Percentiles rank a stretch among this genome's conserved stretches.
phyloP scores from a whole-genome alignment of 2,329 filamentous ascomycete species.

The Sclerotinia nivalis region DNA sequence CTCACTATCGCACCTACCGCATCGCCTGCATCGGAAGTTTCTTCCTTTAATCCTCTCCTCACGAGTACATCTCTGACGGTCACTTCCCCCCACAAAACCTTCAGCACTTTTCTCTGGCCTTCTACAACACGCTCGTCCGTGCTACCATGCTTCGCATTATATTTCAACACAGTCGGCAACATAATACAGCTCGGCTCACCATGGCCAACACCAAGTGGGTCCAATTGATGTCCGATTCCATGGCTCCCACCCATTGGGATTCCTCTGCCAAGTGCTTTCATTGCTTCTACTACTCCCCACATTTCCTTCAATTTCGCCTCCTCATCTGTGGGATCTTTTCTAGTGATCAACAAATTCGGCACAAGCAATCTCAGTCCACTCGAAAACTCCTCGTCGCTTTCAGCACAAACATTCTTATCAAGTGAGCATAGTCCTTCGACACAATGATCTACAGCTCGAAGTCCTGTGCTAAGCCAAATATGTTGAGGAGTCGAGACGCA shows the following conservation, averaged over 20 bases:
- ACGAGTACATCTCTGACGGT: conserved; percentile 27
- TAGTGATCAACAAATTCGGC: conserved; percentile 35
- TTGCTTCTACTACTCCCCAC: conserved; percentile 54
- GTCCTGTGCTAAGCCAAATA: conserved; percentile 59
- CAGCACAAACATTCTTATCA: conserved; percentile 22
- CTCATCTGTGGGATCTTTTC: conserved; percentile 28
- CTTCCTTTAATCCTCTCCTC: conserved; percentile 29
- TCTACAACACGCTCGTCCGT: conserved; percentile 26
- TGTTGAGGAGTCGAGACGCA: conserved; percentile 51
- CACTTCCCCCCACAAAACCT: conserved; percentile 33
- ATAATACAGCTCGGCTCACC: conserved; percentile 61
- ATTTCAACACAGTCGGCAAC: conserved; percentile 57
- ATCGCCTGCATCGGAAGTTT: conserved; percentile 50
- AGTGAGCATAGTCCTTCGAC: conserved; percentile 55
- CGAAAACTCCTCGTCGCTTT: conserved; percentile 29
- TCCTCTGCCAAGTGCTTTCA: conserved; percentile 47
- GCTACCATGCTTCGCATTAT: conserved; percentile 44
- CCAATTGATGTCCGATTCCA: conserved; percentile 48
- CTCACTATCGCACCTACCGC: conserved; percentile 53
- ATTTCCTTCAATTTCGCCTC: conserved; percentile 31
- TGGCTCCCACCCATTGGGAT: conserved; percentile 46
- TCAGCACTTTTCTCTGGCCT: conserved; percentile 31
- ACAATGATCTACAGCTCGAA: conserved; percentile 59
- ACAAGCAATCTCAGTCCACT: conserved; percentile 34
- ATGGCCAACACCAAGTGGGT: conserved; percentile 53